Base-by-base conservation (phyloP, 23 red algal species). In the Pyropia yezoensis region DNA sequence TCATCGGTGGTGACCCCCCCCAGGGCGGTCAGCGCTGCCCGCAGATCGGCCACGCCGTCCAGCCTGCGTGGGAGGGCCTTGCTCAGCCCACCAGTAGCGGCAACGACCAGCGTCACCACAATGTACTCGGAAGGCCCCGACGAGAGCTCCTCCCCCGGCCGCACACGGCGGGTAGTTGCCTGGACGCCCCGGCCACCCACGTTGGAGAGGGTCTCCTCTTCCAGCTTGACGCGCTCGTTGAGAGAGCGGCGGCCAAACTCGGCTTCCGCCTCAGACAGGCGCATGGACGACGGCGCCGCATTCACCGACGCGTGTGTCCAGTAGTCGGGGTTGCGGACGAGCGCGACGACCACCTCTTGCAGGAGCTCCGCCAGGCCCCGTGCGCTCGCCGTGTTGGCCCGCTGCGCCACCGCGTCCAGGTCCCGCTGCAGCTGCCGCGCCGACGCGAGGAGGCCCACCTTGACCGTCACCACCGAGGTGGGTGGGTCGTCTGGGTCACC, bases 271-370 rank as follows among this genome's bases (percentile, higher is more conserved):
- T 50, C 30, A 19, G 29, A 33, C 60, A 74, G 59, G 27, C 33
- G 24, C 18, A 20, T 73, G 3, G 21, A 18, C 18, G 30, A 27
- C 1, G 18, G 19, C 18, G 14, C 16, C 18, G 24, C 57, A 12
- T 71, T 33, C n/a, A 82, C 1, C 19, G 56, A 45, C n/a, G 56
- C 82, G 45, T 82, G 76, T 18, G 62, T 66, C 90, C 90, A 95
- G 49, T 83, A 95, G 29, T 95, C 90, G 29, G 81, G 75, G 54
- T 87, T 39, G n/a, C 90, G 76, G 18, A 86, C 50, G 67, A 95
- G 53, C 27, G 81, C 14, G 6, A 74, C 51, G 18, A 65, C 75
- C 52, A 81, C 69, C 63, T 95, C 81, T 14, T 87, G 67, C 16
- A 95, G 54, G 19, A 95, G 63, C 21, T 66, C 24, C 24, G 64